Percentiles rank a stretch among this genome's conserved stretches.
Conservation (phyloP, 2,329 filamentous ascomycete genomes). For the Colletotrichum phormii region DNA sequence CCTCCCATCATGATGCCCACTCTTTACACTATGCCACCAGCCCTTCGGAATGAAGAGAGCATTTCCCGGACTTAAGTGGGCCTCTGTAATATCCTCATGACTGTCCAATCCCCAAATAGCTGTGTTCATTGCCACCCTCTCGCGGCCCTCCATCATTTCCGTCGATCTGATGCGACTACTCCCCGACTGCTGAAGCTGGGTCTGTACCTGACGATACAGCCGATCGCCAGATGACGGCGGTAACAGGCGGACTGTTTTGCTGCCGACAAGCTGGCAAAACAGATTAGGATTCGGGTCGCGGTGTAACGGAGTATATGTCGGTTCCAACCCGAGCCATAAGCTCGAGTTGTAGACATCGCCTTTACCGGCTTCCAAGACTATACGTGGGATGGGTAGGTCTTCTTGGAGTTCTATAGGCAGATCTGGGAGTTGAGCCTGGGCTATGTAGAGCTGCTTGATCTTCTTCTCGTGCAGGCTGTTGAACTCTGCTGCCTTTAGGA, state of each 20-base stretch:
- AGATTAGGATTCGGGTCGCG: constrained; percentile 94
- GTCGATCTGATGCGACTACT: constrained; percentile 73
- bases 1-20: constrained; percentile 46
- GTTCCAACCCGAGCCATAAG: constrained; percentile 88
- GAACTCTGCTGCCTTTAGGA: constrained; percentile 68
- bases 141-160: constrained; percentile 91
- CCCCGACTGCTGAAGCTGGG: constrained; percentile 49
- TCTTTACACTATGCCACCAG: constrained; percentile 61
- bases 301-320: constrained; percentile 91
- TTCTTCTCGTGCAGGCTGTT: constrained; percentile 47
- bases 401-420: constrained; percentile 72
- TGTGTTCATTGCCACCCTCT: constrained; percentile 73
- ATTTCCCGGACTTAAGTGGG: constrained; percentile 72
- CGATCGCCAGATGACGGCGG: constrained; percentile 70
- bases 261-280: constrained; percentile 83
- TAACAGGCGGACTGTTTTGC: constrained; percentile 80
- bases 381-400: constrained; percentile 75
- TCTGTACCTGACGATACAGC: constrained; percentile 69
- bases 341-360: constrained; percentile 90
- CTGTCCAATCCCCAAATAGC: constrained; percentile 72
- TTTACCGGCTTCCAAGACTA: constrained; percentile 73
- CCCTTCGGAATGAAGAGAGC: constrained; percentile 79
- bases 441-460: constrained; percentile 77
- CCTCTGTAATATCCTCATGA: constrained; percentile 59
- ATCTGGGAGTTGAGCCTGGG: constrained; percentile 79